Evolutionary conservation across 192 early-diverging fungal species (phyloP).

Genomic region (Entomortierella lignicola): DNA sequence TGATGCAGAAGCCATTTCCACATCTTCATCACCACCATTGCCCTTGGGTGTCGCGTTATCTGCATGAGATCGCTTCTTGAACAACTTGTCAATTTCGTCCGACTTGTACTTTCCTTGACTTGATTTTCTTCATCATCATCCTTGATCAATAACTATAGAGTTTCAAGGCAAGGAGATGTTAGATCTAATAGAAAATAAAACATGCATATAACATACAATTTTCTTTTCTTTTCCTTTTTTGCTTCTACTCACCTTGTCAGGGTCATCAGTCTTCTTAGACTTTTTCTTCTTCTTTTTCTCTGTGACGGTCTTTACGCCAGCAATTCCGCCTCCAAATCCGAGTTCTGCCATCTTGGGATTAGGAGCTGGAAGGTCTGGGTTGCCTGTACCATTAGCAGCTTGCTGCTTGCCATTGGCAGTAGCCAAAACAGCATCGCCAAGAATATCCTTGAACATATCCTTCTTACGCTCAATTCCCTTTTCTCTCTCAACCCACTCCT

Average conservation of each 20-base stretch:
- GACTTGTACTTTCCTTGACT: slow-evolving; percentile 55
- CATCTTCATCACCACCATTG: slow-evolving; percentile 10
- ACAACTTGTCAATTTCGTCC: slow-evolving; percentile 64
- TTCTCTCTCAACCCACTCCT: slow-evolving; percentile 82
- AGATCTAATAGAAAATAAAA: neutral
- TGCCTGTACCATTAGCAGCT: slow-evolving; percentile 14
- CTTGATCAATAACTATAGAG: slow-evolving; percentile 35
- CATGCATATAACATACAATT: too few species aligned
- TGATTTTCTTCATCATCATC: slow-evolving; percentile 47
- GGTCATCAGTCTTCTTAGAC: slow-evolving; percentile 61
- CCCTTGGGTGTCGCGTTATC: slow-evolving; percentile 10
- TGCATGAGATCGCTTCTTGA: slow-evolving; percentile 56
- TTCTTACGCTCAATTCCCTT: slow-evolving; percentile 77
- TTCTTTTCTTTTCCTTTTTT: slow-evolving; percentile 27
- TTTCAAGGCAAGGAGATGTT: neutral
- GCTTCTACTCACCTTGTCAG: slow-evolving; percentile 35
- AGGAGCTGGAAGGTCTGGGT: slow-evolving; percentile 40
- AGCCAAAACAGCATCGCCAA: slow-evolving; percentile 60
- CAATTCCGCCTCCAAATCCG: slow-evolving; percentile 62
- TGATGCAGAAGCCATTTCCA: slow-evolving; percentile 27
- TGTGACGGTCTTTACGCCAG: slow-evolving; percentile 49
- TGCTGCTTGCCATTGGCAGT: slow-evolving; percentile 48
- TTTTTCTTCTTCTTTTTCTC: slow-evolving; percentile 63
- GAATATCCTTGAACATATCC: slow-evolving; percentile 85
- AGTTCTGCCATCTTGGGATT: slow-evolving; percentile 67